A percentile compares a stretch with the other conserved stretches of the same genome.
Evolutionary conservation across 257 asterid genomes (phyloP).

Genomic region (Apocynum venetum): DNA sequence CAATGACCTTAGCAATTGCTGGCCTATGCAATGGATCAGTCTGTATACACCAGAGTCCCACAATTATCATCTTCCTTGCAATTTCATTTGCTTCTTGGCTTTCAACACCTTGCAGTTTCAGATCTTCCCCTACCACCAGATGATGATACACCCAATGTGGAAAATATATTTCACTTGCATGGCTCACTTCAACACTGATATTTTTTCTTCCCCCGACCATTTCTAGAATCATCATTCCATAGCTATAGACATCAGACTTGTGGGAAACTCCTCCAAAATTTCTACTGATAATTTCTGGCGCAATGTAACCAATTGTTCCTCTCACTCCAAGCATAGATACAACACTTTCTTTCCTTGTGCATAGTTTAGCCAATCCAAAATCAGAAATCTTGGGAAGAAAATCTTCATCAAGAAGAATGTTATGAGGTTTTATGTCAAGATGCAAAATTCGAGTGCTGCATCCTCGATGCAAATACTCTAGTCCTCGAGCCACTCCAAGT

Average conservation of each 20-base stretch:
- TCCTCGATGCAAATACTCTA: conserved; percentile 30
- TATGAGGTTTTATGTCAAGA: conserved; percentile 39
- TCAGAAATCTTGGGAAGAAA: conserved; percentile 34
- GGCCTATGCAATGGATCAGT: conserved; percentile 19
- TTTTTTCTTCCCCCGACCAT: conserved; percentile 21
- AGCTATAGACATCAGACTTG: conserved; percentile 34
- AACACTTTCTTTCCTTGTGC: conserved; percentile 15
- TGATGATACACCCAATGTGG: conserved; percentile 31
- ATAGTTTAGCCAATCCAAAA: conserved; percentile 31
- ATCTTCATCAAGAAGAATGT: conserved; percentile 29
- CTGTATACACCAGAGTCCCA: conserved; percentile 35
- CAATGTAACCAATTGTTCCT: conserved; percentile 35
- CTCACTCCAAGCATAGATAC: conserved; percentile 23
- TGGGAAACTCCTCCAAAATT: conserved; percentile 26
- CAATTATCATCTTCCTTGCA: conserved; percentile 23
- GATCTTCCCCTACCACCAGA: neutral
- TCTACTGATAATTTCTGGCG: conserved; percentile 25
- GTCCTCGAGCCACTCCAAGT: conserved; percentile 29
- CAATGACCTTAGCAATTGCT: conserved; percentile 15
- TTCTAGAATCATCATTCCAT: conserved; percentile 35
- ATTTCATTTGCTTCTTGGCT: conserved; percentile 10
- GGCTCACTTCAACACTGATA: neutral
- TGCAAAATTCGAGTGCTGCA: conserved; percentile 27
- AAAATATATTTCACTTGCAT: conserved; percentile 26
- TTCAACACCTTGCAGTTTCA: neutral